Conservation (phyloP, 2,329 filamentous ascomycete species). For the Verruconis gallopava region DNA sequence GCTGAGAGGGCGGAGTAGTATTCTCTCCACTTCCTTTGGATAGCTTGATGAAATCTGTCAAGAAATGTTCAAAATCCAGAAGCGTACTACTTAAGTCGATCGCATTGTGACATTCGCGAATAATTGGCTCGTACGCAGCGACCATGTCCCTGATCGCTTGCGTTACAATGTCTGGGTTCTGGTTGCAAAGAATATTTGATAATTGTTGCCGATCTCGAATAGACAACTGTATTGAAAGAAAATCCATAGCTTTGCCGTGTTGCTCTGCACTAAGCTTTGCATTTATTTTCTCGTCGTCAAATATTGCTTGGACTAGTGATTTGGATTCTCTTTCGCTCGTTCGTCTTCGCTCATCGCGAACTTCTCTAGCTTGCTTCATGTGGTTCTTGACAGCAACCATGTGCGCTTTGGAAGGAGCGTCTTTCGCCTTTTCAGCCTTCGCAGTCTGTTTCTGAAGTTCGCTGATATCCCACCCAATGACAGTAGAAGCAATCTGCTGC, state of each 20-base stretch:
- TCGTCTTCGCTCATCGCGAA: conserved; percentile 47
- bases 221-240: conserved; percentile 56
- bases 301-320: conserved; percentile 56
- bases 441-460: conserved; percentile 55
- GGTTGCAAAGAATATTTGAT: conserved; percentile 50
- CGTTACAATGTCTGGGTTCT: conserved; percentile 61
- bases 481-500: conserved; percentile 61
- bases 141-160: conserved; percentile 51
- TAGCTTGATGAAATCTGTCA: conserved; percentile 56
- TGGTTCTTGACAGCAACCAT: conserved; percentile 42
- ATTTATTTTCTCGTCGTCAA: conserved; percentile 39
- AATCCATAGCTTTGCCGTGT: conserved; percentile 53
- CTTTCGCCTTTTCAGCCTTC: conserved; percentile 50
- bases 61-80: conserved; percentile 51
- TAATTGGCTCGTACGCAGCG: conserved; percentile 59
- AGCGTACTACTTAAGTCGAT: conserved; percentile 60
- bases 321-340: conserved; percentile 39
- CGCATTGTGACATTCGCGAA: conserved; percentile 56
- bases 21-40: conserved; percentile 24
- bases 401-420: conserved; percentile 46
- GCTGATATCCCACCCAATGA: conserved; percentile 58
- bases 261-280: conserved; percentile 43
- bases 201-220: conserved; percentile 64
- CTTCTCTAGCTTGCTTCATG: conserved; percentile 26
- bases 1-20: conserved; percentile 10